Percentiles rank a stretch among this genome's conserved stretches.
These are phyloP conservation scores for Dentipellis fragilis DNA, from an alignment of 768 basidiomycete species.

Conservation along the genomic window DNA sequence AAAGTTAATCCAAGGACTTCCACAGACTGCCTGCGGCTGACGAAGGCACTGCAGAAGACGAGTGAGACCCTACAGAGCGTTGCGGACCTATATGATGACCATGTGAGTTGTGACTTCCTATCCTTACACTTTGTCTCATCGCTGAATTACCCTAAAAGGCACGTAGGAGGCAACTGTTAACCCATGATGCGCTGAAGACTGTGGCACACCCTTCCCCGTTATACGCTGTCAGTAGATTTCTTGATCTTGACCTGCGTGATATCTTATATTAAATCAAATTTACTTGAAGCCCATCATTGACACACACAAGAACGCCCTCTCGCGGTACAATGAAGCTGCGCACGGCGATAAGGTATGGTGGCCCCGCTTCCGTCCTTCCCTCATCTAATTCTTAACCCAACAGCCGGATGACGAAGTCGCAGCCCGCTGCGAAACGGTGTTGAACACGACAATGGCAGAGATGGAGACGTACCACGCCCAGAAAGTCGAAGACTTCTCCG, in stretches of 20 bases:
- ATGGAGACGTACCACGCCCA: conserved; percentile 73
- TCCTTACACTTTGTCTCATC: background rate
- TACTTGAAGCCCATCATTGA: conserved; percentile 50
- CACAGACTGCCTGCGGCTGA: conserved; percentile 66
- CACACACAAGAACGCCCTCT: conserved; percentile 63
- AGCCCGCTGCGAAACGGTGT: conserved; percentile 74
- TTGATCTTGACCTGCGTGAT: background rate
- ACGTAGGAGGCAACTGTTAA: conserved; percentile 56
- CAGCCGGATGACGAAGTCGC: conserved; percentile 58
- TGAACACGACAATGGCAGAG: conserved; percentile 85
- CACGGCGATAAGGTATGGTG: conserved; percentile 24
- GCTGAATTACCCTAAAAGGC: conserved; percentile 39
- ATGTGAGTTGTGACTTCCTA: conserved; percentile 34
- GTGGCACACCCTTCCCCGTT: conserved; percentile 66
- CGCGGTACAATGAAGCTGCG: conserved; percentile 51
- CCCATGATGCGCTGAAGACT: conserved; percentile 66
- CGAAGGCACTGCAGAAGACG: conserved; percentile 69
- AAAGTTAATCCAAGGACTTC: background rate
- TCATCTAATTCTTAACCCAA: background rate
- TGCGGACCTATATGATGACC: conserved; percentile 71
- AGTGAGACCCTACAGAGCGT: conserved; percentile 65
- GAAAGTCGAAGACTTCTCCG: conserved; percentile 59
- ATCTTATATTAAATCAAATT: background rate
- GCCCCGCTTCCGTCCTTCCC: background rate
- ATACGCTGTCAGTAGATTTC: conserved; percentile 49